Evolutionary conservation across 371 early-diverging fungal genomes (phyloP), one percentile per base, ranked within the genome.

Genomic region (Zopfochytrium polystomum): DNA sequence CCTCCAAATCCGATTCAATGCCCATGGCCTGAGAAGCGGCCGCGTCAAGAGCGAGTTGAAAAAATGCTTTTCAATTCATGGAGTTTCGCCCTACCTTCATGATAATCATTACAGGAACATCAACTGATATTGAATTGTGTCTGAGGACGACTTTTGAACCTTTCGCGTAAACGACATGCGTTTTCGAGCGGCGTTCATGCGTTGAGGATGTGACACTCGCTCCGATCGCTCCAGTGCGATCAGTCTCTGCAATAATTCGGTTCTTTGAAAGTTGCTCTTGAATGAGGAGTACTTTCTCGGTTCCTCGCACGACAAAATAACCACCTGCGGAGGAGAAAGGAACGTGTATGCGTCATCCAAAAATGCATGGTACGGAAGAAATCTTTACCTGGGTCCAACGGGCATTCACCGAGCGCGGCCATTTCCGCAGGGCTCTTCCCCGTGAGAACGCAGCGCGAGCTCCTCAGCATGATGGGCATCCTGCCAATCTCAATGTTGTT

Each of bases 241-340:
- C 99, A 0, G 81, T 80, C 60, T 99, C 99, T 22, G 99, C 92
- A 72, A 99, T 93, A 60, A 99, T 99, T 79, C 99, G 89, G 81
- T 99, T 99, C 78, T 99, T 99, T n/a, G 95, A 92, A 73, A 99
- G 82, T 68, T 99, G 99, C 80, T 99, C 99, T 77, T 99, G 99
- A 27, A 99, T 98, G 56, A 99, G 72, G 80, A 99, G 95, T 3
- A 99, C 99, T 76, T 99, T 96, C 76, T 99, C 99, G 0, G 92
- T 90, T 29, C 99, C 99, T 50, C 93, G 90, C 52, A 99, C 91
- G 26, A 99, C 87, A 82, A 99, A 99, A 76, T 99, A 99, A 48
- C 99, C 99, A 47, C 99, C 81, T 68, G 48, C 4, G 20, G n/a
- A n/a, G n/a, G n/a, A n/a, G n/a, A 45, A 58, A 22, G 64, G 42